Evolutionary conservation across 495 filamentous ascomycete genomes (phyloP).

Genomic region (Hypoxylon lienhwacheense): DNA sequence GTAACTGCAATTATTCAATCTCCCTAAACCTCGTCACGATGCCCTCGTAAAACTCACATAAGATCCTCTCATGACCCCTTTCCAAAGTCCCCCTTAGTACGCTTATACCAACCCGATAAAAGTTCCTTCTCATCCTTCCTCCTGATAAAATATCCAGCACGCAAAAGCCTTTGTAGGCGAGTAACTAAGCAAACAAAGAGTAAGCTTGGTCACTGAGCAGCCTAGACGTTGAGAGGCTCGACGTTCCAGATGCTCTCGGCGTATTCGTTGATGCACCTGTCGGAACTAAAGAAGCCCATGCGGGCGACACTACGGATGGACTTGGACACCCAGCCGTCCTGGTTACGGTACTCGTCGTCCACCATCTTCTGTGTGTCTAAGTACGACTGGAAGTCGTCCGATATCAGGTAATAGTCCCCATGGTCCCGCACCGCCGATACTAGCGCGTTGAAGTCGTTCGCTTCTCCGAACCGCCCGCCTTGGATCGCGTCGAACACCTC

Average conservation of each 20-base stretch:
- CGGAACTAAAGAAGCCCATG: constrained; percentile 97
- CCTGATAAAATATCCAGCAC: too few relatives aligned
- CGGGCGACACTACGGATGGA: constrained; percentile 81
- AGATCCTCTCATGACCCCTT: too few relatives aligned
- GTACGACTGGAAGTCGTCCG: constrained; percentile 94
- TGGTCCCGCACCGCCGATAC: constrained; percentile 83
- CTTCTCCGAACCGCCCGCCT: constrained; percentile 73
- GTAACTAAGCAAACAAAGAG: too few relatives aligned
- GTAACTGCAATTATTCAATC: too few relatives aligned
- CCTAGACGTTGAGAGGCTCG: constrained; percentile 63
- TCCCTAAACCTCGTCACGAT: too few relatives aligned
- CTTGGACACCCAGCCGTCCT: constrained; percentile 90
- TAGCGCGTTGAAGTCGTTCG: constrained; percentile 73
- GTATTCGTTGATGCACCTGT: constrained; percentile 98
- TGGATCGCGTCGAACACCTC: constrained; percentile 85
- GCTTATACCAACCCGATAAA: too few relatives aligned
- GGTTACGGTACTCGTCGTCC: constrained; percentile 85
- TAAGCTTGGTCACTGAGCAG: not conserved
- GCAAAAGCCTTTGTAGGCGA: too few relatives aligned
- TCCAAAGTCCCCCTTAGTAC: too few relatives aligned
- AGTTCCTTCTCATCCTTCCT: too few relatives aligned
- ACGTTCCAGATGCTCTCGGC: constrained; percentile 96
- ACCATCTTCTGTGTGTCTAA: constrained; percentile 85
- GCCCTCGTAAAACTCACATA: too few relatives aligned
- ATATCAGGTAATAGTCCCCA: constrained; percentile 96